Evolutionary conservation across 306 rosid species (phyloP).

Genomic region (Vigna nakashimae): DNA sequence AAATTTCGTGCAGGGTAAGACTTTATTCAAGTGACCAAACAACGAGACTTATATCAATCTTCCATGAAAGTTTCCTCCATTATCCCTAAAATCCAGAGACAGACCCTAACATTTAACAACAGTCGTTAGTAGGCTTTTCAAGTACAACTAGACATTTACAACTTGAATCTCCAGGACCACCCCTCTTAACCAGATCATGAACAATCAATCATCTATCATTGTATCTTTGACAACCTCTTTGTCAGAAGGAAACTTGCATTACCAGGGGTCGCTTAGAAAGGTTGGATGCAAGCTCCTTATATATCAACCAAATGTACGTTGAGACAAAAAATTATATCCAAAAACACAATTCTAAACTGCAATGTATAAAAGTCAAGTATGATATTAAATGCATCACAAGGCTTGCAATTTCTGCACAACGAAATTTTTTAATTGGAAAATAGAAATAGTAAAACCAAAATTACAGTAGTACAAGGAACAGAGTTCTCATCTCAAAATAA

Average conservation of each 20-base stretch:
- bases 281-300: constrained; percentile 21
- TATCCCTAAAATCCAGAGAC: constrained; percentile 1
- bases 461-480: neutral
- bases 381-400: constrained; percentile 12
- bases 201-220: neutral
- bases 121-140: no score
- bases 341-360: neutral
- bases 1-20: constrained; percentile 2
- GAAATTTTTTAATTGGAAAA: neutral
- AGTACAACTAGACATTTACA: neutral
- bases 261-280: constrained; percentile 24
- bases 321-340: neutral
- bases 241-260: neutral
- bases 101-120: neutral
- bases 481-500: constrained; percentile 1
- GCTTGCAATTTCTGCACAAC: neutral
- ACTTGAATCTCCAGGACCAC: constrained; percentile 18
- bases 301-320: constrained; percentile 4
- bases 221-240: neutral
- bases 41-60: neutral
- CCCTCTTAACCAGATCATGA: constrained; percentile 21
- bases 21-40: neutral
- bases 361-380: constrained; percentile 15
- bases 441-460: constrained; percentile 22
- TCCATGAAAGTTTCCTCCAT: neutral